Base-by-base conservation (phyloP, 345 rosid genomes). In the Boechera retrofracta region DNA sequence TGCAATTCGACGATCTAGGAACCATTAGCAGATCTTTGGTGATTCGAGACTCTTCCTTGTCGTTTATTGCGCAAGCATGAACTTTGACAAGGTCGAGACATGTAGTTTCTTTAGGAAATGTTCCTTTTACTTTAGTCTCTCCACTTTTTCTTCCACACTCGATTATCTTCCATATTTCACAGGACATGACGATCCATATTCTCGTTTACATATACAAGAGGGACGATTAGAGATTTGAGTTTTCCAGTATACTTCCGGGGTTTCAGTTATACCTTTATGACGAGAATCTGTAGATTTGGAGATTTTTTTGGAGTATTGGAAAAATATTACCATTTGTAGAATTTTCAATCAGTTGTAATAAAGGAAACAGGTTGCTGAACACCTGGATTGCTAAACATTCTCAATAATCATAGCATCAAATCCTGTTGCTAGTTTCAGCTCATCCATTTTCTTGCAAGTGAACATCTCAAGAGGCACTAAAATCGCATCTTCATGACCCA, bases 61-160 rank as follows among this genome's bases (percentile, higher is more conserved):
- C 13, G 18, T 55, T 18, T 42, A 2, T 28, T 28, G 7, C 29
- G 5, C 6, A 16, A 55, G 39, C 4, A 41, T 10, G 8, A 18
- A 69, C 52, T 39, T 41, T 69, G 52, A 69, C 52, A 9, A 69
- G 73, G 53, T 26, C 64, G 55, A 69, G 53, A 55, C 29, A 55
- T 28, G 52, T 4, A 51, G 8, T 5, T 39, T 55, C 10, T 54
- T 7, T 6, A 69, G 26, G 11, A 55, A 10, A 39, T 5, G 41
- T 39, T 41, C 10, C 16, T 55, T 1, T 0, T 39, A 31, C 53
- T 3, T 29, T 18, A 69, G 5, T 21, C 52, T 26, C 73, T 41
- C 4, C 18, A 8, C 2, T 0, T 7, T 5, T 11, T 33, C 32
- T 12, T 1, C 2, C 9, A 7, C 6, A 67, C 21, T 15, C 5